A percentile compares a stretch with the other conserved stretches of the same genome.
Evolutionary conservation across 148 eudicot genomes (phyloP).

Genomic region (Hydrangea macrophylla): DNA sequence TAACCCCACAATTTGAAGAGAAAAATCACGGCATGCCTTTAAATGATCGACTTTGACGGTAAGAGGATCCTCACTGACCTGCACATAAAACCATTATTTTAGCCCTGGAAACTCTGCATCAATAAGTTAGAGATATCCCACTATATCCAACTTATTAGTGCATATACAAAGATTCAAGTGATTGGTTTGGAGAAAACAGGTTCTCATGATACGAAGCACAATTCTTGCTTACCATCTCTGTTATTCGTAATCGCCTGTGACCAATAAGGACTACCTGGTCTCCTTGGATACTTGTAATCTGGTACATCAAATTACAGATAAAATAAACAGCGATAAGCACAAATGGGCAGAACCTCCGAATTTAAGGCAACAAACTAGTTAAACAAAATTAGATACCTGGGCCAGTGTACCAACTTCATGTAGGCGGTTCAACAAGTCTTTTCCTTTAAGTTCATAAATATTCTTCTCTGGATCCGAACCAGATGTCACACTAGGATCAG

Average conservation of each 20-base stretch:
- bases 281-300: slow-evolving; percentile 92
- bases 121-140: background rate
- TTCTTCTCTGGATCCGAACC: slow-evolving; percentile 70
- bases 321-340: slow-evolving; percentile 18
- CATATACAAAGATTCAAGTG: background rate
- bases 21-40: slow-evolving; percentile 49
- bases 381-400: slow-evolving; percentile 50
- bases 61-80: slow-evolving; percentile 97
- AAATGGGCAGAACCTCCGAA: background rate
- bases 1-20: background rate
- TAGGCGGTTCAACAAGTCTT: slow-evolving; percentile 76
- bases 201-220: background rate
- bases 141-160: slow-evolving; percentile 1
- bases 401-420: slow-evolving; percentile 96
- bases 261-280: slow-evolving; percentile 92
- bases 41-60: slow-evolving; percentile 96
- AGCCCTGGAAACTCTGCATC: slow-evolving; percentile 3
- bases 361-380: background rate
- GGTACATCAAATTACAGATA: slow-evolving; percentile 8
- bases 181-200: background rate
- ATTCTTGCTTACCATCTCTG: slow-evolving; percentile 75
- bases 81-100: slow-evolving; percentile 23
- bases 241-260: slow-evolving; percentile 84
- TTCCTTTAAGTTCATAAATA: slow-evolving; percentile 76
- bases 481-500: slow-evolving; percentile 36